Conservation (phyloP, 2,329 filamentous ascomycete species). For the Microcyclospora tardicrescens region DNA sequence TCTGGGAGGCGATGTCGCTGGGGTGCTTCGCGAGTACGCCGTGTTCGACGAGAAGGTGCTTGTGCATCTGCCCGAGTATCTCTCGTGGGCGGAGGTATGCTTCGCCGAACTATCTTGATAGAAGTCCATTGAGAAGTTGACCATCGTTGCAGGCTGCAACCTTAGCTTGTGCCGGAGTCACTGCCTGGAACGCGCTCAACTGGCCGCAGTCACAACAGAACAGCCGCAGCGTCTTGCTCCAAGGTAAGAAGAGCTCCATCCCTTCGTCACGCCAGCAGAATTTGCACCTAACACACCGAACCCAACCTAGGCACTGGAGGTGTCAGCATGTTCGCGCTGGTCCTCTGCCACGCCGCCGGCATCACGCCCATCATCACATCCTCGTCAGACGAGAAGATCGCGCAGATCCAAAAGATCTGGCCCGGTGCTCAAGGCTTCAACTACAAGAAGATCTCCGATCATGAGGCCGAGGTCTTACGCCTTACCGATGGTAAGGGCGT, state of each 20-base stretch:
- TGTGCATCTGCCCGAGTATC: conserved; percentile 11
- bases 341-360: conserved; percentile 31
- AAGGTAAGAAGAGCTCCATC: too few species aligned
- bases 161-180: conserved; percentile 34
- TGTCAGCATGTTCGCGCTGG: conserved; percentile 27
- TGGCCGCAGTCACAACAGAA: not conserved
- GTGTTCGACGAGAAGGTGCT: conserved; percentile 25
- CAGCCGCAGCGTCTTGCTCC: too few species aligned
- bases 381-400: conserved; percentile 42
- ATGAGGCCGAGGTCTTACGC: conserved; percentile 45
- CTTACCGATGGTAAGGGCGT: conserved; percentile 29
- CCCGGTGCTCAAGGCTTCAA: conserved; percentile 48
- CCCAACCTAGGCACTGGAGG: conserved; percentile 31
- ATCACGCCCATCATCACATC: conserved; percentile 45
- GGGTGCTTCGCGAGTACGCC: conserved; percentile 28
- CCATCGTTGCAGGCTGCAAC: conserved; percentile 24
- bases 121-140: conserved; percentile 26
- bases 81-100: too few species aligned
- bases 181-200: conserved; percentile 32
- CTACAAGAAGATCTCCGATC: conserved; percentile 45
- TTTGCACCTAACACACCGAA: too few species aligned
- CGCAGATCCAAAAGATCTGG: conserved; percentile 37
- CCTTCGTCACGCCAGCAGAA: too few species aligned
- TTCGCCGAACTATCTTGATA: not conserved
- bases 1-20: conserved; percentile 33